Percentiles rank a stretch among this genome's conserved stretches.
Conservation (phyloP, 2,329 filamentous ascomycete genomes). For the Claviceps sp. region DNA sequence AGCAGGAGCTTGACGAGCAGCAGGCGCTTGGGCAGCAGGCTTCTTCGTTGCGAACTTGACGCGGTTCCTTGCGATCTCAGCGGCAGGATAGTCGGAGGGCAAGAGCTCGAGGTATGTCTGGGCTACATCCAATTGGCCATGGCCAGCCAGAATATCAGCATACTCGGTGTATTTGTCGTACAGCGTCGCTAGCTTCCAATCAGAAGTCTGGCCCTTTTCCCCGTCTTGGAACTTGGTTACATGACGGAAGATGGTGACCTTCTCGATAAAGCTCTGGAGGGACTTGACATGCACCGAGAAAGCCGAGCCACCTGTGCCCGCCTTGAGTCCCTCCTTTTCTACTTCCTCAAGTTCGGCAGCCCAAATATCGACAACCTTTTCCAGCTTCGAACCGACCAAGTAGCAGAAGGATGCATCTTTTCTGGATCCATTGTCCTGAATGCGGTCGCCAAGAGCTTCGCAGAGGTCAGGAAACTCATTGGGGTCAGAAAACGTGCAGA, state of each 20-base stretch:
- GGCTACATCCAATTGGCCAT: slow-evolving; percentile 75
- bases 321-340: slow-evolving; percentile 60
- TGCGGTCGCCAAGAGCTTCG: slow-evolving; percentile 82
- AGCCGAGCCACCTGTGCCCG: slow-evolving; percentile 57
- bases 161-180: slow-evolving; percentile 97
- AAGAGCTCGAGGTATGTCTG: slow-evolving; percentile 86
- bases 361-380: slow-evolving; percentile 96
- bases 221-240: slow-evolving; percentile 82
- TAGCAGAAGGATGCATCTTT: slow-evolving; percentile 97
- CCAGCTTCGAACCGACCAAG: slow-evolving; percentile 85
- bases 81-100: slow-evolving; percentile 69
- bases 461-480: slow-evolving; percentile 89
- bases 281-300: slow-evolving; percentile 87
- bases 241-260: slow-evolving; percentile 91
- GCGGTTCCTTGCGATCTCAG: slow-evolving; percentile 73
- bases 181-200: slow-evolving; percentile 78
- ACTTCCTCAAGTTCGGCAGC: slow-evolving; percentile 75
- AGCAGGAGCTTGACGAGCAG: not conserved
- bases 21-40: slow-evolving; percentile 12
- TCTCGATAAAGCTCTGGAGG: slow-evolving; percentile 90
- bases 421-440: slow-evolving; percentile 62
- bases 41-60: slow-evolving; percentile 69
- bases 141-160: slow-evolving; percentile 82
- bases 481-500: slow-evolving; percentile 90
- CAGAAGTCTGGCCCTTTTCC: slow-evolving; percentile 56